Conservation (phyloP, 768 basidiomycete genomes). For the Paxillus involutus region DNA sequence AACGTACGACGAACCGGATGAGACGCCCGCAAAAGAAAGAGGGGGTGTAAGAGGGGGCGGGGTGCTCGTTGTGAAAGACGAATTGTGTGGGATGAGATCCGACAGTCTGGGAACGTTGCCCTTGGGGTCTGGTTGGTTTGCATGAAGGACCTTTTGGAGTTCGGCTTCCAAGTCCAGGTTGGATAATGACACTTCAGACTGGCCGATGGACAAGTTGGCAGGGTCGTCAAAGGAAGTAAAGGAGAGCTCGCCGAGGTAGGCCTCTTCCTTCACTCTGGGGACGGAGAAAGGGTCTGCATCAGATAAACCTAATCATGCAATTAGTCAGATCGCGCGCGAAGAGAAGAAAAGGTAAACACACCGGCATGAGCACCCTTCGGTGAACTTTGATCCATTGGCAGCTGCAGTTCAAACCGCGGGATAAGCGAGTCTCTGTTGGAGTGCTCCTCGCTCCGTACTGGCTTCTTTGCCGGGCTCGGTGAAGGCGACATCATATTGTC, state of each 20-base stretch:
- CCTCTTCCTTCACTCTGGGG: slow-evolving; percentile 25
- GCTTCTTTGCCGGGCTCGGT: slow-evolving; percentile 43
- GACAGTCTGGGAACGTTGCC: slow-evolving; percentile 21
- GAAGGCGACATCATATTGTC: slow-evolving; percentile 48
- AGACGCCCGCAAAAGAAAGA: slow-evolving; percentile 14
- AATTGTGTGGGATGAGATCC: slow-evolving; percentile 22
- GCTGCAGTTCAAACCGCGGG: slow-evolving; percentile 32
- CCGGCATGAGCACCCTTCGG: slow-evolving; percentile 15
- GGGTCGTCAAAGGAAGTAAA: slow-evolving; percentile 32
- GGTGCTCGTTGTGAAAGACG: slow-evolving; percentile 26
- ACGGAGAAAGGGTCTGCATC: slow-evolving; percentile 22
- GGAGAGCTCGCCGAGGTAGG: slow-evolving; percentile 15
- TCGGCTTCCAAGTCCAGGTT: slow-evolving; percentile 33
- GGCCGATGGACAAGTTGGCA: slow-evolving; percentile 34
- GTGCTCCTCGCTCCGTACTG: slow-evolving; percentile 13
- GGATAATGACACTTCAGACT: slow-evolving; percentile 36
- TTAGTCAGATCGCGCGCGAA: neutral
- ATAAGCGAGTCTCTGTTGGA: slow-evolving; percentile 31
- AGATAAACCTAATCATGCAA: slow-evolving; percentile 7
- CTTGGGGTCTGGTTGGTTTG: slow-evolving; percentile 8
- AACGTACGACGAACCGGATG: slow-evolving; percentile 16
- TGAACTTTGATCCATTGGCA: slow-evolving; percentile 18
- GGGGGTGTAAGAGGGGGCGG: slow-evolving; percentile 23
- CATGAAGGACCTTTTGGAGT: slow-evolving; percentile 21
- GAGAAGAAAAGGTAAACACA: slow-evolving; percentile 8